Evolutionary conservation across 2,329 filamentous ascomycete species (phyloP), one percentile per base, ranked within the genome.

Genomic region (Fusarium sp.): DNA sequence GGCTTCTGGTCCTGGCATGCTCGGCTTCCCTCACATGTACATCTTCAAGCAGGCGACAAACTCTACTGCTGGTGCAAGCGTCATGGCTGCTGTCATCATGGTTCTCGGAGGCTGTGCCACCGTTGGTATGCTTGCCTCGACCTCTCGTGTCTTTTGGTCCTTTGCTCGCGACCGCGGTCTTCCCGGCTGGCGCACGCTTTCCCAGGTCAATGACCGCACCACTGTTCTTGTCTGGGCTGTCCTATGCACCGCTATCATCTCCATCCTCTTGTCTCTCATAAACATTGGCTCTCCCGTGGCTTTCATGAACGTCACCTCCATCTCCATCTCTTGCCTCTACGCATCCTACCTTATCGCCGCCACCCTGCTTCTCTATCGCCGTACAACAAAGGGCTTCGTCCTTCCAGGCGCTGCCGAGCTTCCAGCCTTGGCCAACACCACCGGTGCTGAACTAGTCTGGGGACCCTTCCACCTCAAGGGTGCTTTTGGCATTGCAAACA

Each of bases 61-160:
- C 2, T 81, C 78, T 15, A 70, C 77, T 3, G 78, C 76, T 2
- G 83, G 79, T 0, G 79, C 82, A 0, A 78, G 79, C 2, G 77
- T 80, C 17, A 83, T 85, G 79, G 76, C 78, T 0, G 70, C 76
- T 5, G 76, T 86, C 15, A 71, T 85, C 4, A 75, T 84, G 4
- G 70, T 84, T 15, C 79, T 82, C 27, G 72, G 80, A 6, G 77
- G 79, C 2, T 80, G 77, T 15, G 79, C 79, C 32, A 81, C 79
- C 13, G 80, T 84, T 17, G 80, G 80, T 2, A 81, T 83, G 55
- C 78, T 88, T 0, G 83, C 82, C 2, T 82, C 86, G 0, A 83
- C 84, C 0, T 86, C 84, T 1, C 78, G 84, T 11, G 79, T 85
- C 51, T 79, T 83, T 10, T 86, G 81, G 80, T 81, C 84, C 0